Evolutionary conservation across 1,284 basidiomycete genomes (phyloP).

Genomic region (Moniliella sp.): DNA sequence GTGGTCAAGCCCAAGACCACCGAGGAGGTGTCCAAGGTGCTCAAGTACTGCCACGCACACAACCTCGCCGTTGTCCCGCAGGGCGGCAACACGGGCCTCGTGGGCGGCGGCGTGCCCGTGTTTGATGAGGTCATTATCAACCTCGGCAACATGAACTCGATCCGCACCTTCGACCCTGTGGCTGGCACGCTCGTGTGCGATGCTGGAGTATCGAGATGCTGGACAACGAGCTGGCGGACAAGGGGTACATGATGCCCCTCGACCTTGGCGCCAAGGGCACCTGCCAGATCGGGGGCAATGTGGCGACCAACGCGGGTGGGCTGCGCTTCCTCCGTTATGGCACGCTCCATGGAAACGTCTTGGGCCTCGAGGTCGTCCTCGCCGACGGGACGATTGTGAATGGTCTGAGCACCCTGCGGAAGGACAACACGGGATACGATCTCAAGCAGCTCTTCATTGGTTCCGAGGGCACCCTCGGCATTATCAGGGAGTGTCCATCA

Average conservation of each 20-base stretch:
- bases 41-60: constrained; percentile 23
- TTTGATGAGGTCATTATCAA: constrained; percentile 72
- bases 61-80: constrained; percentile 60
- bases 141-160: constrained; percentile 56
- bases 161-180: constrained; percentile 67
- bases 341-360: constrained; percentile 75
- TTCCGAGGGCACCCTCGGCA: constrained; percentile 79
- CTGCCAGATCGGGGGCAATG: constrained; percentile 93
- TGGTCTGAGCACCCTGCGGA: constrained; percentile 44
- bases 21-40: constrained; percentile 61
- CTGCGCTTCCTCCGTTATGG: constrained; percentile 81
- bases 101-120: constrained; percentile 78
- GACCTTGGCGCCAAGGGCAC: constrained; percentile 95
- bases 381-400: constrained; percentile 63
- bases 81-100: constrained; percentile 92
- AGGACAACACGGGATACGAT: constrained; percentile 99
- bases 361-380: constrained; percentile 89
- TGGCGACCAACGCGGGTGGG: constrained; percentile 91
- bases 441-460: constrained; percentile 97
- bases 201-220: constrained; percentile 82
- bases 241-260: constrained; percentile 87
- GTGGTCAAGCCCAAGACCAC: constrained; percentile 74
- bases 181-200: constrained; percentile 45
- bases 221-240: constrained; percentile 61
- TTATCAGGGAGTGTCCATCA: constrained; percentile 88